Percentiles rank a stretch among this genome's conserved stretches.
Evolutionary conservation across 2,329 filamentous ascomycete genomes (phyloP).

Genomic region (Dothideomycetidae sp.): DNA sequence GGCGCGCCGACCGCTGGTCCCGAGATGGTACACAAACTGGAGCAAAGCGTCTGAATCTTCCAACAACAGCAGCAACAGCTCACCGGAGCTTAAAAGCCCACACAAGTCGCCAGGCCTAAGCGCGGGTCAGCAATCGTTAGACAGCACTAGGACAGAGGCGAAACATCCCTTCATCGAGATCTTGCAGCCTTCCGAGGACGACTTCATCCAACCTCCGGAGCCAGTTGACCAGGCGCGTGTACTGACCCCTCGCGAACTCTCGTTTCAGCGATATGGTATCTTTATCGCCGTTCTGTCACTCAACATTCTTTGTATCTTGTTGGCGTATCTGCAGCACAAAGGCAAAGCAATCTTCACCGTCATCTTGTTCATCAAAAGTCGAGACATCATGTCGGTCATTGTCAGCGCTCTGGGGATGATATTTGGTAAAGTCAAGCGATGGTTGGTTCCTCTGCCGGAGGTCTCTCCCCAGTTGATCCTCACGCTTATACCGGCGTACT

Average conservation of each 20-base stretch:
- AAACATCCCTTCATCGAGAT: background rate
- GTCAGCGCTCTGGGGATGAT: constrained; percentile 10
- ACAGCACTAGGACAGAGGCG: background rate
- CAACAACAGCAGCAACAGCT: too few species aligned
- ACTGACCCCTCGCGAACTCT: background rate
- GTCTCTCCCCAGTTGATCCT: constrained; percentile 15
- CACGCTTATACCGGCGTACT: constrained; percentile 16
- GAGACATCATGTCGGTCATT: constrained; percentile 15
- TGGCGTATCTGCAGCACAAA: background rate
- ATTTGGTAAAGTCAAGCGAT: constrained; percentile 9
- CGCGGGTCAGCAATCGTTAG: background rate
- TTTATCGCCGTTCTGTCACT: background rate
- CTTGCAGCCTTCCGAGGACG: background rate
- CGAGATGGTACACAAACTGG: too few species aligned
- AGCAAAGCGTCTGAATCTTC: too few species aligned
- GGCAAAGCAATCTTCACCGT: constrained; percentile 1
- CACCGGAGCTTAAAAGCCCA: too few species aligned
- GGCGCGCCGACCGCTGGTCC: too few species aligned
- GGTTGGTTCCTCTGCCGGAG: constrained; percentile 10
- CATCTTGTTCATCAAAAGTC: constrained; percentile 17
- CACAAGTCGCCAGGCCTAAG: too few species aligned
- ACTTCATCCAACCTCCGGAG: background rate
- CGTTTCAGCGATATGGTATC: background rate
- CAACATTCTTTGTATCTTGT: background rate
- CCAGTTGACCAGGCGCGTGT: background rate